Evolutionary conservation across 2,329 filamentous ascomycete genomes (phyloP).

Genomic region (Sporothrix pallida): DNA sequence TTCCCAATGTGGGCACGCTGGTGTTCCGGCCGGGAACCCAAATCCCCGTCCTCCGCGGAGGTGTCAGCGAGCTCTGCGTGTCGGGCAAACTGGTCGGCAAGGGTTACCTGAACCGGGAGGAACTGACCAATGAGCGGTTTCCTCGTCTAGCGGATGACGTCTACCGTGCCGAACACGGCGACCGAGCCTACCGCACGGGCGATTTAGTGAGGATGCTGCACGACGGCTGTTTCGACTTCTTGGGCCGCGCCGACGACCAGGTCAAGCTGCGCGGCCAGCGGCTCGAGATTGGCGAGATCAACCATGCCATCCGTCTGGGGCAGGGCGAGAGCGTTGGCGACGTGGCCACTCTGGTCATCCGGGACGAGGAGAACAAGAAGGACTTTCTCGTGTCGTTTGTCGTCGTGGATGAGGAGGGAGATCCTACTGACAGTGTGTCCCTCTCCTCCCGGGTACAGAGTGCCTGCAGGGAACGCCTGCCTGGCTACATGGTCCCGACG

Average conservation of each 20-base stretch:
- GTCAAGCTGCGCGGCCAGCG: conserved; percentile 89
- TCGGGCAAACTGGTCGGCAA: conserved; percentile 86
- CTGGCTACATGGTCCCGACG: conserved; percentile 89
- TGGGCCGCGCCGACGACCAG: conserved; percentile 88
- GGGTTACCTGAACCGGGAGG: conserved; percentile 80
- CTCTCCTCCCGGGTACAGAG: conserved; percentile 58
- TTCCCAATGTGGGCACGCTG: conserved; percentile 84
- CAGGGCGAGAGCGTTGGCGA: conserved; percentile 63
- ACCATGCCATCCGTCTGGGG: conserved; percentile 74
- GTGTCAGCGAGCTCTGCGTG: conserved; percentile 85
- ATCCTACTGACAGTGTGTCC: conserved; percentile 36
- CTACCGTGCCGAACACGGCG: conserved; percentile 49
- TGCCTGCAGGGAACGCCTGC: conserved; percentile 72
- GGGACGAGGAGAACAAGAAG: conserved; percentile 74
- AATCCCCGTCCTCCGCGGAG: conserved; percentile 75
- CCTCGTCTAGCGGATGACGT: conserved; percentile 59
- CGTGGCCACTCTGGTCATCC: conserved; percentile 74
- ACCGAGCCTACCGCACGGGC: conserved; percentile 82
- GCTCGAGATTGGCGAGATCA: conserved; percentile 90
- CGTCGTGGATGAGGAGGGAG: conserved; percentile 41
- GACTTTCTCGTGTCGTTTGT: conserved; percentile 84
- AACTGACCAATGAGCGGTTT: conserved; percentile 80
- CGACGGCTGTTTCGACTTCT: conserved; percentile 83
- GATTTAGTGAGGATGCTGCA: conserved; percentile 83
- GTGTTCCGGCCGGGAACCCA: conserved; percentile 74